phyloP scores from a whole-genome alignment of 2,329 filamentous ascomycete genomes.

The Incumbomyces lentus region DNA sequence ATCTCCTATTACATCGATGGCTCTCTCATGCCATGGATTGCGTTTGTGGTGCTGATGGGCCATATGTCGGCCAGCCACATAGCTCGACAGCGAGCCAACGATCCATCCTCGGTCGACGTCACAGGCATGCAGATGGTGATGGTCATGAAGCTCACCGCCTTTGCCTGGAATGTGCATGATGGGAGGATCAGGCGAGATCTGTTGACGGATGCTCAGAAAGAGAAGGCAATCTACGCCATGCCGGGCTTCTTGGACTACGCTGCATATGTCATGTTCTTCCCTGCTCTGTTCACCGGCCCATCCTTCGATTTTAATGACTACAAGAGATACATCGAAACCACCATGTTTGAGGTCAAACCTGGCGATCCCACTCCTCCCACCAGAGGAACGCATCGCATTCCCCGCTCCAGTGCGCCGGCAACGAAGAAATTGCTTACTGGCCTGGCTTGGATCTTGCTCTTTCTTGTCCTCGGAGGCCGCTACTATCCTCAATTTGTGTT shows the following conservation, averaged over 20 bases:
- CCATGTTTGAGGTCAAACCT: constrained; percentile 80
- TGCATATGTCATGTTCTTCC: constrained; percentile 93
- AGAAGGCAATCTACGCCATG: constrained; percentile 63
- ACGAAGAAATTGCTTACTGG: constrained; percentile 64
- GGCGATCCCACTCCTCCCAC: constrained; percentile 73
- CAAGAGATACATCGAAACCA: constrained; percentile 79
- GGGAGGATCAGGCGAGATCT: constrained; percentile 68
- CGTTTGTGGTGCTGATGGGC: constrained; percentile 86
- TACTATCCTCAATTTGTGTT: constrained; percentile 58
- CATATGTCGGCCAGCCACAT: constrained; percentile 92
- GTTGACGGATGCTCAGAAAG: constrained; percentile 78
- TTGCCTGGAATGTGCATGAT: constrained; percentile 97
- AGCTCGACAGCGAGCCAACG: constrained; percentile 59
- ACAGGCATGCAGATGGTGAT: constrained; percentile 95
- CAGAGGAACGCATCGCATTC: constrained; percentile 82
- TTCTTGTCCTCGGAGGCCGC: constrained; percentile 59
- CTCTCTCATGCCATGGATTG: constrained; percentile 95
- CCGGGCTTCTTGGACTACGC: constrained; percentile 70
- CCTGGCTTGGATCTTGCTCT: constrained; percentile 67
- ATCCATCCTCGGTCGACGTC: constrained; percentile 65
- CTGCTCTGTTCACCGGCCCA: constrained; percentile 76
- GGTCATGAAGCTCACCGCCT: constrained; percentile 93
- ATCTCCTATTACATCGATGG: constrained; percentile 77
- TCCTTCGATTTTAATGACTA: constrained; percentile 95
- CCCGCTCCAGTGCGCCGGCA: constrained; percentile 78